A percentile compares a stretch with the other conserved stretches of the same genome.
Evolutionary conservation across 495 filamentous ascomycete species (phyloP).

Genomic region (Tuber melanosporum): DNA sequence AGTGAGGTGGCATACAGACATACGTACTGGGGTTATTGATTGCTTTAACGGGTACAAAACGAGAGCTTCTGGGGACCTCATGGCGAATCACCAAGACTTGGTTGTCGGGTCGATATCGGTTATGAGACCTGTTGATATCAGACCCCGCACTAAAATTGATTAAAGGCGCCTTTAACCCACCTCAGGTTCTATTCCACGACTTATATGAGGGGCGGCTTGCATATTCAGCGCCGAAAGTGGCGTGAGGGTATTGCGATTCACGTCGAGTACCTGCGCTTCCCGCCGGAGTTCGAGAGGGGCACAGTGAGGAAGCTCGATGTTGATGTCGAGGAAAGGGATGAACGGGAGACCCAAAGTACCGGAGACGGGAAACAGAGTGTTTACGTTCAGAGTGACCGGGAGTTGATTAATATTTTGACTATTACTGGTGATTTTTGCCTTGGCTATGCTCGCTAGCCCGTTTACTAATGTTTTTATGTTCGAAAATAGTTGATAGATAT

Average conservation of each 20-base stretch:
- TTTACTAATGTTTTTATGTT: conserved; percentile 3
- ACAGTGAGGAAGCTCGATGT: conserved; percentile 13
- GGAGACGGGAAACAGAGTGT: background rate
- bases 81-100: conserved; percentile 17
- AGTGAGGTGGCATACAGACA: conserved; percentile 28
- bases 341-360: background rate
- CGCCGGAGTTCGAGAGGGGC: conserved; percentile 22
- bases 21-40: conserved; percentile 17
- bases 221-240: background rate
- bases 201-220: conserved; percentile 7
- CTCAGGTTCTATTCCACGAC: conserved; percentile 25
- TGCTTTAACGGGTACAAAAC: conserved; percentile 28
- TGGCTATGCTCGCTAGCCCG: background rate
- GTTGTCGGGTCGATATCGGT: conserved; percentile 30
- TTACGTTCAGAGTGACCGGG: conserved; percentile 28
- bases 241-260: conserved; percentile 21
- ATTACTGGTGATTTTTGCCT: conserved; percentile 21
- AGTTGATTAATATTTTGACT: conserved; percentile 28
- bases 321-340: conserved; percentile 5
- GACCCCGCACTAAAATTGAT: conserved; percentile 24
- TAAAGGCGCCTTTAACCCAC: conserved; percentile 19
- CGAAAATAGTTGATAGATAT: conserved; percentile 24
- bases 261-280: conserved; percentile 27
- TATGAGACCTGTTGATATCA: conserved; percentile 18
- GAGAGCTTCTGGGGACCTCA: conserved; percentile 17